phyloP scores from a whole-genome alignment of 805 yeast genomes.

The Saccharomycopsis synnaedendra region DNA sequence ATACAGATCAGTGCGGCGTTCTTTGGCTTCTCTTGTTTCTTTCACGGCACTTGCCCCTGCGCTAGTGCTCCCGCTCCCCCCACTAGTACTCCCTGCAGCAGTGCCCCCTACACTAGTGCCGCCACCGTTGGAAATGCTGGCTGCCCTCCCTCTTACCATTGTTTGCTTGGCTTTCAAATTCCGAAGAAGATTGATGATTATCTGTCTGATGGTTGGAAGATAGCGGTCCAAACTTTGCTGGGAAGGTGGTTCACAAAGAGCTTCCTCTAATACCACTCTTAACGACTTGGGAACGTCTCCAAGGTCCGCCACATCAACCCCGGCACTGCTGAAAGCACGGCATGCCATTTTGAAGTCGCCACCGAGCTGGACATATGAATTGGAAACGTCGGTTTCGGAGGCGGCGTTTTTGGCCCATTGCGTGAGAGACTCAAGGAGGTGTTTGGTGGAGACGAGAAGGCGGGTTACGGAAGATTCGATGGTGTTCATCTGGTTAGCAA shows the following conservation, averaged over 20 bases:
- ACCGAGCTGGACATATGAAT: slow-evolving; percentile 84
- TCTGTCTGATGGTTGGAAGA: slow-evolving; percentile 75
- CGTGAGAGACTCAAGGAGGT: slow-evolving; percentile 71
- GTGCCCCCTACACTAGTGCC: background rate
- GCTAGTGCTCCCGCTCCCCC: no score
- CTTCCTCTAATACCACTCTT: slow-evolving; percentile 72
- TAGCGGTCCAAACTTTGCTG: slow-evolving; percentile 72
- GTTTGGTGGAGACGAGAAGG: slow-evolving; percentile 79
- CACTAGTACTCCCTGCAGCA: background rate
- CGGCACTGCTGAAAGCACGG: slow-evolving; percentile 65
- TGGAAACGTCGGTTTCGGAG: slow-evolving; percentile 74
- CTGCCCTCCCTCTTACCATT: slow-evolving; percentile 29
- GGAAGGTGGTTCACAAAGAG: slow-evolving; percentile 75
- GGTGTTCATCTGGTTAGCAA: slow-evolving; percentile 27
- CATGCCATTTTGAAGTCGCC: slow-evolving; percentile 86
- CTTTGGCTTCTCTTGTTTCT: background rate
- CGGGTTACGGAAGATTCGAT: slow-evolving; percentile 72
- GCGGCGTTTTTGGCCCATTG: slow-evolving; percentile 84
- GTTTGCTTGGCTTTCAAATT: slow-evolving; percentile 74
- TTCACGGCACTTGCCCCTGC: no score
- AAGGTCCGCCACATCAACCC: slow-evolving; percentile 70
- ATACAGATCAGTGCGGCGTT: slow-evolving; percentile 12
- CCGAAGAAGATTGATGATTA: slow-evolving; percentile 69
- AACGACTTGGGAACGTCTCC: slow-evolving; percentile 85
- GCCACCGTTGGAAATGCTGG: no score